Percentiles rank a stretch among this genome's conserved stretches.
Conservation (phyloP, 306 rosid species). For the Lathyrus tuberosus region DNA sequence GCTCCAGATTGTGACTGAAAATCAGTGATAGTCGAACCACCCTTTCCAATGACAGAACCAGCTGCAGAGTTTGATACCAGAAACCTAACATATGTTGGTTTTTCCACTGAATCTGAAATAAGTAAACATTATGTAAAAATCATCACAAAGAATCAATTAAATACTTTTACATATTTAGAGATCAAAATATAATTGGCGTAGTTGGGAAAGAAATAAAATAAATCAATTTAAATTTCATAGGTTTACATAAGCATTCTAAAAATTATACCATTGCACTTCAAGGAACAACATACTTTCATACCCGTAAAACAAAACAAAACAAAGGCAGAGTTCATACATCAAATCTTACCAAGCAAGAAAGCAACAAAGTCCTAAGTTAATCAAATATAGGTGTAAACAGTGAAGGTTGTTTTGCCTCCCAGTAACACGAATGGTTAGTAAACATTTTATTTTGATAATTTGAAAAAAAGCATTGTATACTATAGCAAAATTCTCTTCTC, state of each 20-base stretch:
- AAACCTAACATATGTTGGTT: slow-evolving; percentile 87
- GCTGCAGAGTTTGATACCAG: slow-evolving; percentile 99
- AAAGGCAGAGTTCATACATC: slow-evolving; percentile 14
- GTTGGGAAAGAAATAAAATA: background rate
- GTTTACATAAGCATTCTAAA: slow-evolving; percentile 19
- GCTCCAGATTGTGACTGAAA: slow-evolving; percentile 99
- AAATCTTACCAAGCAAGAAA: slow-evolving; percentile 6
- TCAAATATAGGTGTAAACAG: background rate
- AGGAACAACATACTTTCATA: slow-evolving; percentile 16
- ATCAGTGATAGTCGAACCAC: slow-evolving; percentile 99
- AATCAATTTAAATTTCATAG: background rate
- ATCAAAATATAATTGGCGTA: slow-evolving; percentile 18
- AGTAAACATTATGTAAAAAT: slow-evolving; percentile 34
- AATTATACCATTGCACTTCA: background rate
- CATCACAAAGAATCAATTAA: slow-evolving; percentile 29
- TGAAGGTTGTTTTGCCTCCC: background rate
- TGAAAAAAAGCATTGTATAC: background rate
- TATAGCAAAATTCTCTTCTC: slow-evolving; percentile 14
- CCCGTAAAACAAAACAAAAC: slow-evolving; percentile 13
- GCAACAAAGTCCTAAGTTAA: slow-evolving; percentile 3
- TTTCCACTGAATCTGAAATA: slow-evolving; percentile 74
- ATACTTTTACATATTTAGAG: slow-evolving; percentile 17
- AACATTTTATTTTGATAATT: slow-evolving; percentile 2
- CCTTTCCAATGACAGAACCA: slow-evolving; percentile 99
- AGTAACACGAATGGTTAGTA: background rate